phyloP scores from a whole-genome alignment of 2,329 filamentous ascomycete genomes.

The Lachnellula willkommii region DNA sequence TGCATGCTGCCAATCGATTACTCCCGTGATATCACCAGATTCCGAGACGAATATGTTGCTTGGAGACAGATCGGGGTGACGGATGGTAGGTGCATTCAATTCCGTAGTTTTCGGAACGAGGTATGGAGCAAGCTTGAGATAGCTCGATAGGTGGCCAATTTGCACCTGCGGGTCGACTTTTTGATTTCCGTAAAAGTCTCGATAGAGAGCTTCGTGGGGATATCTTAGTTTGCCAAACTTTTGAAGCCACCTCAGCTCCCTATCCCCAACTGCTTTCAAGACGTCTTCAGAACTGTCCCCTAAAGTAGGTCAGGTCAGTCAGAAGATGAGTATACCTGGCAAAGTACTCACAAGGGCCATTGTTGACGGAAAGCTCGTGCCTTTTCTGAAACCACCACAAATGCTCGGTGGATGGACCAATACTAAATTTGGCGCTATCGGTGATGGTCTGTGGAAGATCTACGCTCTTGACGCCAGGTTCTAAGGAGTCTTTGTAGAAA shows the following conservation, averaged over 20 bases:
- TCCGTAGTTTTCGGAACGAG: conserved; percentile 13
- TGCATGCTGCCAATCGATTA: conserved; percentile 32
- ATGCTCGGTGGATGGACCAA: conserved; percentile 22
- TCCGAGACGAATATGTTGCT: conserved; percentile 31
- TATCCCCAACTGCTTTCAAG: conserved; percentile 14
- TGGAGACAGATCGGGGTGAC: conserved; percentile 22
- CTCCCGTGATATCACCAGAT: conserved; percentile 24
- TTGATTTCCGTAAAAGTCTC: conserved; percentile 16
- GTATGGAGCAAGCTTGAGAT: conserved; percentile 18
- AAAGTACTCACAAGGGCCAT: conserved; percentile 16
- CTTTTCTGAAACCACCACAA: conserved; percentile 18
- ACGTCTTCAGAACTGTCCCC: conserved; percentile 7
- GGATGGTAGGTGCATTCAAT: conserved; percentile 16
- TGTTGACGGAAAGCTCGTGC: conserved; percentile 14
- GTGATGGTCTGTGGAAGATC: conserved; percentile 12
- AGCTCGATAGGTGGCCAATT: conserved; percentile 13
- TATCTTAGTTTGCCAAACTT: conserved; percentile 14
- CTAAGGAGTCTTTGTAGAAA: conserved; percentile 18
- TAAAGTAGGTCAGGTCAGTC: conserved; percentile 8
- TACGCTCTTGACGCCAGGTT: conserved; percentile 13
- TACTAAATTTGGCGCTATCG: conserved; percentile 12
- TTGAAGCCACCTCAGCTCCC: conserved; percentile 14
- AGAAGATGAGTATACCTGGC: neutral
- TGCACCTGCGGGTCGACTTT: conserved; percentile 16
- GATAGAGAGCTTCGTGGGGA: conserved; percentile 16